Percentiles rank a stretch among this genome's conserved stretches.
These are phyloP conservation scores for Rehmannia glutinosa DNA, from an alignment of 257 asterid species.

Conservation along the genomic window DNA sequence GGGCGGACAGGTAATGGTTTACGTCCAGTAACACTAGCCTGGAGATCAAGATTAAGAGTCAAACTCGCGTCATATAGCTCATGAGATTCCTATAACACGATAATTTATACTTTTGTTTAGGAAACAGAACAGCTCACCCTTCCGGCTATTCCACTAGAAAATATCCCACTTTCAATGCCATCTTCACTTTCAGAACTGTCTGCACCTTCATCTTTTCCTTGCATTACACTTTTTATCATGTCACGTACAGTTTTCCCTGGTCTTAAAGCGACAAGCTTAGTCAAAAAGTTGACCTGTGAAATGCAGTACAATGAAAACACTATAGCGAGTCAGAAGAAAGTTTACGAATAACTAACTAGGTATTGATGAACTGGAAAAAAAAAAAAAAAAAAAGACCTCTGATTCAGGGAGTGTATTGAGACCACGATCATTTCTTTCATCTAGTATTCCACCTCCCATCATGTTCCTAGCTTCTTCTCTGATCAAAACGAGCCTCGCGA, in stretches of 20 bases:
- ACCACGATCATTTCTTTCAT: constrained; percentile 95
- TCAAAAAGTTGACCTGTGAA: constrained; percentile 81
- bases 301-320: constrained; percentile 9
- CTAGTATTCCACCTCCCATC: constrained; percentile 99
- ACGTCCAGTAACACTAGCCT: constrained; percentile 78
- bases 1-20: constrained; percentile 90
- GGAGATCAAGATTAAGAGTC: constrained; percentile 36
- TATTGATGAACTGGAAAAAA: constrained; percentile 11
- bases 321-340: constrained; percentile 11
- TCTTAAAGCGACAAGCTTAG: constrained; percentile 75
- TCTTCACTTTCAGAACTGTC: constrained; percentile 43
- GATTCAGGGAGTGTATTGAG: constrained; percentile 84
- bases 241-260: constrained; percentile 83
- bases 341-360: neutral
- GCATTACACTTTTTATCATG: constrained; percentile 88
- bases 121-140: constrained; percentile 46
- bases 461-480: constrained; percentile 97
- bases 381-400: constrained; percentile 59
- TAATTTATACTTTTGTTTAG: neutral
- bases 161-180: constrained; percentile 19
- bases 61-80: constrained; percentile 15
- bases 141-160: constrained; percentile 63
- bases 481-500: constrained; percentile 89
- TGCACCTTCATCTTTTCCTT: constrained; percentile 79
- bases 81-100: neutral